A percentile compares a stretch with the other conserved stretches of the same genome.
Evolutionary conservation across 768 basidiomycete species (phyloP).

Genomic region (Macrolepiota dolichaula): DNA sequence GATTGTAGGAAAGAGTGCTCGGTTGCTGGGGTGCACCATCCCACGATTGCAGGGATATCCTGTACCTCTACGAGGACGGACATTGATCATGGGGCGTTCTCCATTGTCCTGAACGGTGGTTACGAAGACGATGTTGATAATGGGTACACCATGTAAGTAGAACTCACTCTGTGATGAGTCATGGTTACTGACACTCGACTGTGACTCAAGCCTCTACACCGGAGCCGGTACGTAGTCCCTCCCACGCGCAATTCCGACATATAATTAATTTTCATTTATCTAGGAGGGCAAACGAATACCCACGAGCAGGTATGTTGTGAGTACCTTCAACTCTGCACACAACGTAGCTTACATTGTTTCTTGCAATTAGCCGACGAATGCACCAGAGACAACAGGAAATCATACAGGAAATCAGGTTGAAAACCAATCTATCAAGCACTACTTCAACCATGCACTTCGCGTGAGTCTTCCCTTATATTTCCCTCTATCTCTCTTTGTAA

Average conservation of each 20-base stretch:
- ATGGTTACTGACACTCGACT: neutral
- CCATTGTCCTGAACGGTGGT: conserved; percentile 35
- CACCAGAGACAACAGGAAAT: no score
- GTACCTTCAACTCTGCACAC: no score
- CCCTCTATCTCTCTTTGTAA: neutral
- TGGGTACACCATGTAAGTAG: conserved; percentile 34
- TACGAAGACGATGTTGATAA: conserved; percentile 40
- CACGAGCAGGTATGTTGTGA: neutral
- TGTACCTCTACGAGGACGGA: conserved; percentile 15
- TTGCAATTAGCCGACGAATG: conserved; percentile 15
- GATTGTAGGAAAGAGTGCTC: conserved; percentile 27
- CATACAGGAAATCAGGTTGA: conserved; percentile 18
- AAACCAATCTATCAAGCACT: conserved; percentile 34
- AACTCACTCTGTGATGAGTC: neutral
- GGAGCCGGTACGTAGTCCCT: conserved; percentile 33
- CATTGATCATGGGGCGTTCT: conserved; percentile 30
- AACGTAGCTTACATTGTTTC: no score
- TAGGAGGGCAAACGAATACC: conserved; percentile 5
- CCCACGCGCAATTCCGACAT: neutral
- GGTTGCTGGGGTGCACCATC: conserved; percentile 24
- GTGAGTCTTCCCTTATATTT: conserved; percentile 14
- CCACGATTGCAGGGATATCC: conserved; percentile 31
- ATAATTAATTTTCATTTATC: neutral
- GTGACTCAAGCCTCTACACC: conserved; percentile 30
- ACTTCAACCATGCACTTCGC: conserved; percentile 29